Conservation (phyloP, 2,329 filamentous ascomycete genomes). For the Stylonectria norvegica region DNA sequence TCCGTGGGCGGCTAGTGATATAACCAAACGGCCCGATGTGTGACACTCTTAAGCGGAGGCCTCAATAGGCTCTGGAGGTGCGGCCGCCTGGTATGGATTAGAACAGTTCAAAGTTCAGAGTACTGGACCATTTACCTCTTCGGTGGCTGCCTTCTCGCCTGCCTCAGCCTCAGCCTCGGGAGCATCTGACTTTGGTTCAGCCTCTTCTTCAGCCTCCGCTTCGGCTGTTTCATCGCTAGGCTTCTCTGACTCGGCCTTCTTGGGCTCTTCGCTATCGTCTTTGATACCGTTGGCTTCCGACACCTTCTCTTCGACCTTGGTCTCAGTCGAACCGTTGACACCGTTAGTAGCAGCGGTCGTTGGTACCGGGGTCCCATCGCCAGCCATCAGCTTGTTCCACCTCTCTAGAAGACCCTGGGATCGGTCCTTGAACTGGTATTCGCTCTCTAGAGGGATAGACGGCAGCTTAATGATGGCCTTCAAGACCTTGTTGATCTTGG, state of each 20-base stretch:
- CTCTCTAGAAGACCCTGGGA: slow-evolving; percentile 75
- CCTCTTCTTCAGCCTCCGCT: slow-evolving; percentile 20
- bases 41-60: slow-evolving; percentile 30
- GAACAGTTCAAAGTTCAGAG: background rate
- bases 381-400: slow-evolving; percentile 82
- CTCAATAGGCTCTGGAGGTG: slow-evolving; percentile 35
- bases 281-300: slow-evolving; percentile 40
- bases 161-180: slow-evolving; percentile 21
- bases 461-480: slow-evolving; percentile 89
- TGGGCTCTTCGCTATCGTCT: slow-evolving; percentile 37
- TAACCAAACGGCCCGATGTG: background rate
- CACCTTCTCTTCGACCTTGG: slow-evolving; percentile 41
- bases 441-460: slow-evolving; percentile 81
- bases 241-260: slow-evolving; percentile 32
- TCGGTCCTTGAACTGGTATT: slow-evolving; percentile 84
- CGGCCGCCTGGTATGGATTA: slow-evolving; percentile 24
- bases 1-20: background rate
- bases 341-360: slow-evolving; percentile 41
- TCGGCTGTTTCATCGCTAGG: slow-evolving; percentile 5
- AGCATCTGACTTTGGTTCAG: slow-evolving; percentile 18
- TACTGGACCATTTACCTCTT: slow-evolving; percentile 32
- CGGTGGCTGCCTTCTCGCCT: slow-evolving; percentile 24
- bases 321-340: slow-evolving; percentile 44
- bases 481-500: slow-evolving; percentile 98
- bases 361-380: slow-evolving; percentile 45